These are phyloP conservation scores for Cladobotryum protrusum DNA, from an alignment of 2,329 filamentous ascomycete species.

Conservation along the genomic window DNA sequence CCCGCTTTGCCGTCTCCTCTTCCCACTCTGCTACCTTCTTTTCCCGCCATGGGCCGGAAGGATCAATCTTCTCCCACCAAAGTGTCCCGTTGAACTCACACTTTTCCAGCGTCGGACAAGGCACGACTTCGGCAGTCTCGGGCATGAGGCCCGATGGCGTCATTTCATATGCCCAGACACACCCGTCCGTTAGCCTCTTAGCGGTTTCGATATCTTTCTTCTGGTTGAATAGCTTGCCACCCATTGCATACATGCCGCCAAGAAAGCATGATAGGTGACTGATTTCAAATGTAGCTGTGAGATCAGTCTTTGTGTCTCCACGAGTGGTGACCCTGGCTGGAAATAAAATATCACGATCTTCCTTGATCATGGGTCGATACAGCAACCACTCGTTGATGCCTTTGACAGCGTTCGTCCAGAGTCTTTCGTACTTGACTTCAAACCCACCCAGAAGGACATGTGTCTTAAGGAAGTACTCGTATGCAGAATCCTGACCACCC, in stretches of 20 bases:
- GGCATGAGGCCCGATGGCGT: constrained; percentile 61
- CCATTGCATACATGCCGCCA: constrained; percentile 64
- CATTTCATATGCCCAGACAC: constrained; percentile 61
- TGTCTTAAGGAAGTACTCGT: constrained; percentile 63
- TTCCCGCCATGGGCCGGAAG: constrained; percentile 36
- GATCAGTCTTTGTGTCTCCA: constrained; percentile 34
- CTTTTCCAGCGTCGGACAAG: constrained; percentile 40
- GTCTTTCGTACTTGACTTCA: constrained; percentile 62
- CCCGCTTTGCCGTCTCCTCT: constrained; percentile 32
- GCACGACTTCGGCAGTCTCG: constrained; percentile 39
- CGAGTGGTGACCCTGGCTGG: constrained; percentile 54
- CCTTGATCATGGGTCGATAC: constrained; percentile 68
- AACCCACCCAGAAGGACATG: constrained; percentile 71
- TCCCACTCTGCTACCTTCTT: constrained; percentile 40
- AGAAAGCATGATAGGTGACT: constrained; percentile 62
- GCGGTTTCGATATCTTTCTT: constrained; percentile 57
- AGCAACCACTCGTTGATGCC: constrained; percentile 68
- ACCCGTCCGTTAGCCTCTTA: constrained; percentile 59
- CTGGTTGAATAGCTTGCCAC: constrained; percentile 54
- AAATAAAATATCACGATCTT: constrained; percentile 65
- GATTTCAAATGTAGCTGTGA: constrained; percentile 51
- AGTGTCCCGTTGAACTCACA: constrained; percentile 47
- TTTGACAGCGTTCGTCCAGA: constrained; percentile 64
- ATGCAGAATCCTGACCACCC: constrained; percentile 62
- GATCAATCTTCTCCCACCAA: constrained; percentile 46